Conservation (phyloP, 305 asterid species). For the Solanum hybrid region DNA sequence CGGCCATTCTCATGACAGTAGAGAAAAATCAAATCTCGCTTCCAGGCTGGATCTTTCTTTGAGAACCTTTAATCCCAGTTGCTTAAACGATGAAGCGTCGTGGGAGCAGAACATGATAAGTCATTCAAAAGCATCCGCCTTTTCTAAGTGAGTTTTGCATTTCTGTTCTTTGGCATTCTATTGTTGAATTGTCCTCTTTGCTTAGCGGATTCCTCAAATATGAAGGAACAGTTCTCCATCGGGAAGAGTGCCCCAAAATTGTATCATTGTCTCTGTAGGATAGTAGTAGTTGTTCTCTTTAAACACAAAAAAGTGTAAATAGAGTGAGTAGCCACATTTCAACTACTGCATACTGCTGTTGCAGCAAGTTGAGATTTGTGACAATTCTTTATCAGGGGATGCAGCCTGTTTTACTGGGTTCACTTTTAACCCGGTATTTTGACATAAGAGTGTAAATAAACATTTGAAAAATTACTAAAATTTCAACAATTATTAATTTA, state of each 20-base stretch:
- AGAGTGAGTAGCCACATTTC: not conserved
- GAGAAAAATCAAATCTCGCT: conserved; percentile 33
- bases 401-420: not conserved
- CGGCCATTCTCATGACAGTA: conserved; percentile 16
- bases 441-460: not conserved
- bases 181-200: not conserved
- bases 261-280: not conserved
- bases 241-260: not conserved
- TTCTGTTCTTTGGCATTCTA: not conserved
- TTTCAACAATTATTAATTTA: not conserved
- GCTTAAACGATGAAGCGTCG: conserved; percentile 31
- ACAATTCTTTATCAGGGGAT: not conserved
- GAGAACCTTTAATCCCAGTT: conserved; percentile 41
- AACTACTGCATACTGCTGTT: not conserved
- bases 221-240: not conserved
- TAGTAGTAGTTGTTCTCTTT: not conserved
- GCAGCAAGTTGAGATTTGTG: not conserved
- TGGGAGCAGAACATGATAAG: conserved; percentile 43
- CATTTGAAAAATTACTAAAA: not conserved
- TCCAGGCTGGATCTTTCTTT: conserved; percentile 69
- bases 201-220: not conserved
- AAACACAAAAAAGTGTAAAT: not conserved
- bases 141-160: conserved; percentile 61
- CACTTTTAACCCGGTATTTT: not conserved
- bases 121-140: conserved; percentile 84